Percentiles rank a stretch among this genome's conserved stretches.
phyloP scores from a whole-genome alignment of 345 rosid species.

The Carallia pectinifolia region DNA sequence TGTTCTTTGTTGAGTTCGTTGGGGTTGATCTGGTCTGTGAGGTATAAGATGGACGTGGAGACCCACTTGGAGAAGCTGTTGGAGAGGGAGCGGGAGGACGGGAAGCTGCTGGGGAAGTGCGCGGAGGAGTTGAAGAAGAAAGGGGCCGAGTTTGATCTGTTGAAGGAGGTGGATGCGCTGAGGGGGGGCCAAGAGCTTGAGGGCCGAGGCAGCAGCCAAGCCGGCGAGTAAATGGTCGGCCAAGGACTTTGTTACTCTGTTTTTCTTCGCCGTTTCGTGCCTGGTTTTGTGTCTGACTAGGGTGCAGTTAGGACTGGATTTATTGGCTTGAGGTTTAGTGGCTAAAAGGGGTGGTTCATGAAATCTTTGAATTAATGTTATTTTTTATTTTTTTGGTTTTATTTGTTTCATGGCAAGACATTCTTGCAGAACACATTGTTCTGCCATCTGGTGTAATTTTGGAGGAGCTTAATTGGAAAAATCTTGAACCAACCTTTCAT shows the following conservation, averaged over 20 bases:
- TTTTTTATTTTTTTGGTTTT: too few relatives aligned
- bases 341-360: neutral
- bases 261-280: slow-evolving; percentile 75
- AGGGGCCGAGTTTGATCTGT: slow-evolving; percentile 84
- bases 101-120: slow-evolving; percentile 64
- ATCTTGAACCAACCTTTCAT: too few relatives aligned
- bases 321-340: neutral
- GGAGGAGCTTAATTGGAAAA: too few relatives aligned
- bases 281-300: slow-evolving; percentile 70
- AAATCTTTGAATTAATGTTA: too few relatives aligned
- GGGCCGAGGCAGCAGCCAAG: slow-evolving; percentile 45
- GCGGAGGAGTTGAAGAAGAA: slow-evolving; percentile 89
- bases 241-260: slow-evolving; percentile 66
- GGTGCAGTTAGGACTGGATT: slow-evolving; percentile 40
- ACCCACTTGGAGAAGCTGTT: slow-evolving; percentile 69
- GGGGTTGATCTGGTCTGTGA: slow-evolving; percentile 75
- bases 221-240: slow-evolving; percentile 76
- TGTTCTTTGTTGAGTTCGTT: slow-evolving; percentile 65
- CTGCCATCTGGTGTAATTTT: too few relatives aligned
- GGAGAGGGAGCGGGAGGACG: slow-evolving; percentile 88
- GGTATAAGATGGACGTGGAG: slow-evolving; percentile 76
- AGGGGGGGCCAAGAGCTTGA: slow-evolving; percentile 89
- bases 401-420: too few relatives aligned
- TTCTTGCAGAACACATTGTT: too few relatives aligned
- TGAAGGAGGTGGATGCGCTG: slow-evolving; percentile 88